Evolutionary conservation across 371 early-diverging fungal genomes (phyloP).

Genomic region (Rhizopus sp.): DNA sequence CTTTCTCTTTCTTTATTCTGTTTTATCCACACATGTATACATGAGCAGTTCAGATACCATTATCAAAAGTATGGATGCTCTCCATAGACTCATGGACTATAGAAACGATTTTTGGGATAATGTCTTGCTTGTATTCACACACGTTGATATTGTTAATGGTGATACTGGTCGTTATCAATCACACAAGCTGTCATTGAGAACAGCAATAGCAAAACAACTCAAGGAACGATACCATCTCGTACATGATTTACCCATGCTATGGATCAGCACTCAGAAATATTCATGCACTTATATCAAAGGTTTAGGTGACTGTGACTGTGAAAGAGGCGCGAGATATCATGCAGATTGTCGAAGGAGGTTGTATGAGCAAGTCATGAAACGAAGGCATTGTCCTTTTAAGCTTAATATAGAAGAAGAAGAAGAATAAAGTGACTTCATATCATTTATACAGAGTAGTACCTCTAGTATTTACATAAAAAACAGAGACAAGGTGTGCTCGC

Average conservation of each 20-base stretch:
- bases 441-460: too few species aligned
- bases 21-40: too few species aligned
- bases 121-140: constrained; percentile 46
- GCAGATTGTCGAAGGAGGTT: constrained; percentile 42
- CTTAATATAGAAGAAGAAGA: background rate
- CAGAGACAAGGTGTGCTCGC: too few species aligned
- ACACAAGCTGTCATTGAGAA: constrained; percentile 33
- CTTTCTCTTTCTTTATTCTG: background rate
- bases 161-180: constrained; percentile 24
- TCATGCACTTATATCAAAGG: constrained; percentile 40
- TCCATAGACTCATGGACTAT: constrained; percentile 15
- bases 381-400: constrained; percentile 25
- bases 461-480: too few species aligned
- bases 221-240: constrained; percentile 23
- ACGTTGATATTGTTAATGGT: constrained; percentile 32
- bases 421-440: too few species aligned
- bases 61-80: constrained; percentile 27
- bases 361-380: constrained; percentile 36
- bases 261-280: constrained; percentile 41
- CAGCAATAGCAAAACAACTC: constrained; percentile 26
- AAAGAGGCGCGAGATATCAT: constrained; percentile 33
- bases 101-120: constrained; percentile 35
- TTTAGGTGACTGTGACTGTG: constrained; percentile 44
- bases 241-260: constrained; percentile 41
- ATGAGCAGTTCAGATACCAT: constrained; percentile 29